phyloP scores from a whole-genome alignment of 768 basidiomycete genomes.

The Udeniomyces megalosporus region DNA sequence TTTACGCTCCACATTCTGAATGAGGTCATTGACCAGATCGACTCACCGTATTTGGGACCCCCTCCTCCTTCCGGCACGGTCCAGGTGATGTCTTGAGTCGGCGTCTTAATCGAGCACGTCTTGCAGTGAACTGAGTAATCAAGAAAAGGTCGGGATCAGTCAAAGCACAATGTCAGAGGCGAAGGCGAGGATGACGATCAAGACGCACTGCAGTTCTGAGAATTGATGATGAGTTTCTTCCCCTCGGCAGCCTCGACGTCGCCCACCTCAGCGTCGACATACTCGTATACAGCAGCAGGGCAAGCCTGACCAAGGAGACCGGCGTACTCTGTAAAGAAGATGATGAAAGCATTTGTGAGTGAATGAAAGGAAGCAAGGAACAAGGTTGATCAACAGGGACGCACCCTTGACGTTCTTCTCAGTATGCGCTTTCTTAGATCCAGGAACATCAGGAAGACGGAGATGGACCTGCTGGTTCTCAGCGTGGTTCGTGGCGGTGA shows the following conservation, averaged over 20 bases:
- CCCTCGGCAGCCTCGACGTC: conserved; percentile 46
- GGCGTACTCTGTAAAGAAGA: conserved; percentile 46
- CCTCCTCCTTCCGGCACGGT: conserved; percentile 88
- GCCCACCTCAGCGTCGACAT: conserved; percentile 52
- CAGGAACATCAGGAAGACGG: conserved; percentile 43
- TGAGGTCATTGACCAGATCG: background rate
- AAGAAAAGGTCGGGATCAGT: background rate
- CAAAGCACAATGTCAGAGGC: background rate
- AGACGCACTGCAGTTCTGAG: conserved; percentile 45
- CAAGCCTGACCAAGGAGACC: conserved; percentile 78
- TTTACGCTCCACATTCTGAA: too few species aligned
- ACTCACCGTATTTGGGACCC: conserved; percentile 85
- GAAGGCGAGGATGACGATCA: conserved; percentile 17
- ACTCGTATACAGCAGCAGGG: conserved; percentile 94
- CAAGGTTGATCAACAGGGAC: background rate
- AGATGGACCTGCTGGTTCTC: conserved; percentile 90
- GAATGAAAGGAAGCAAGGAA: background rate
- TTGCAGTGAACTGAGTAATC: conserved; percentile 58
- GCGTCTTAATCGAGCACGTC: conserved; percentile 79
- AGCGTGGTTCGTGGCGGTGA: conserved; percentile 91
- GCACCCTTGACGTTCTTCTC: conserved; percentile 39
- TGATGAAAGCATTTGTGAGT: background rate
- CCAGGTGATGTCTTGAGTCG: conserved; percentile 94
- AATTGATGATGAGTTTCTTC: conserved; percentile 86
- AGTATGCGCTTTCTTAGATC: conserved; percentile 49